Conservation (phyloP, 495 filamentous ascomycete genomes). For the Cladorrhinum samala region DNA sequence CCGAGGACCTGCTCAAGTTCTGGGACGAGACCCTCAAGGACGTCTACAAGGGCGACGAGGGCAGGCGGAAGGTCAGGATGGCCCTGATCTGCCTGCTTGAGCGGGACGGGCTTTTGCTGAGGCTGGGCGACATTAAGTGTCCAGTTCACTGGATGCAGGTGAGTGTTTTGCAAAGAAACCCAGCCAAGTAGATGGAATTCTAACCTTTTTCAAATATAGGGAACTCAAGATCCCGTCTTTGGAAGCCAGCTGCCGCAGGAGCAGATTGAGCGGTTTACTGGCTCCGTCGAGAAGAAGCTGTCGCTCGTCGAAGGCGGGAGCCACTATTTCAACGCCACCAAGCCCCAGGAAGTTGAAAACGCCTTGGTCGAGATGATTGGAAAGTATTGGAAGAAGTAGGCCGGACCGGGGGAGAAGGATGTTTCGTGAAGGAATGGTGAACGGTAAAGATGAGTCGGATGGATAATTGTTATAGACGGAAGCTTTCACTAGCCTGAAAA, state of each 20-base stretch:
- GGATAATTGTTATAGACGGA: no score
- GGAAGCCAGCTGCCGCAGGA: conserved; percentile 41
- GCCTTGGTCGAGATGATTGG: conserved; percentile 47
- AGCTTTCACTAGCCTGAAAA: no score
- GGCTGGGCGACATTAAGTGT: conserved; percentile 51
- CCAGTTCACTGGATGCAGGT: conserved; percentile 61
- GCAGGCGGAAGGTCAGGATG: conserved; percentile 49
- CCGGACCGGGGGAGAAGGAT: no score
- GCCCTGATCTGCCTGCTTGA: conserved; percentile 51
- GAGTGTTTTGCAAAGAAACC: no score
- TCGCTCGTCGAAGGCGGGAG: conserved; percentile 45
- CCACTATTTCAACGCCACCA: conserved; percentile 53
- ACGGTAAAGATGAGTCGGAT: no score
- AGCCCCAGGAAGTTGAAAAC: conserved; percentile 49
- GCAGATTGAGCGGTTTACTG: conserved; percentile 54
- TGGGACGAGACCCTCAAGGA: conserved; percentile 49
- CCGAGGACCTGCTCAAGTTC: conserved; percentile 36
- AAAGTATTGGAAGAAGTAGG: conserved; percentile 7
- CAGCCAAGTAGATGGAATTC: no score
- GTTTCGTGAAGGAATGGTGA: no score
- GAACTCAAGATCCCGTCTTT: conserved; percentile 50
- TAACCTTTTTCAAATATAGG: conserved; percentile 27
- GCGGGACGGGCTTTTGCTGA: conserved; percentile 49
- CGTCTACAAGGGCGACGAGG: conserved; percentile 55
- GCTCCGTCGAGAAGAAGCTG: conserved; percentile 44